Evolutionary conservation across 257 asterid species (phyloP), one percentile per base, ranked within the genome.

Genomic region (Ocimum tenuiflorum): DNA sequence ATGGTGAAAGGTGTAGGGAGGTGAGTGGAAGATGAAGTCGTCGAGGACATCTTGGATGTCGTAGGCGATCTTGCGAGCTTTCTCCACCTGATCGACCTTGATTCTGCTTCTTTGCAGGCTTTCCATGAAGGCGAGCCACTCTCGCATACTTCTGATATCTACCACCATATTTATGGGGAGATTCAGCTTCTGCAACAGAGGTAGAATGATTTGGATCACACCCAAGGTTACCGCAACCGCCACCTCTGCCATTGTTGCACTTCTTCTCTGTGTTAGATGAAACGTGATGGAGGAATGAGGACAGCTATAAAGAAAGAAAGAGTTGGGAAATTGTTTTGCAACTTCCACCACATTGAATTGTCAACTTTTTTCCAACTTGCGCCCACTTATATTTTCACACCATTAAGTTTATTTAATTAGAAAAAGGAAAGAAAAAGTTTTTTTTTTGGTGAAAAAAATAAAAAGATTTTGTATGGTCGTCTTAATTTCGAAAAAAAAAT

Each of bases 221-320:
- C 36, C 43, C 38, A 66, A n/a, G 2, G 74, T 60, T 43, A 58
- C 42, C 20, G 17, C 7, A 17, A 79, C 43, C 6, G 80, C 80
- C 51, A 79, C 33, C 52, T 75, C 80, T 1, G 83, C 83, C 83
- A 79, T 78, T 10, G 17, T n/a, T 59, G n/a, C n/a, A n/a, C n/a
- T n/a, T n/a, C n/a, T n/a, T n/a, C n/a, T n/a, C n/a, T 31, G 5
- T 31, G 3, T 31, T 31, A 3, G 36, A 4, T 3, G 36, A 31
- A 31, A 1, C 31, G 5, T 2, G 36, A 6, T 5, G 7, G 7
- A 0, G 2, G 3, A 4, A 24, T 1, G 3, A 31, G n/a, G n/a
- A n/a, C n/a, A n/a, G n/a, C n/a, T 31, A 31, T 31, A 31, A 31
- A 31, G 7, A 31, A 1, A 1, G 4, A n/a, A 27, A 1, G 31